Conservation (phyloP, 129 eudicot species). For the Gnaphalium uliginosum region DNA sequence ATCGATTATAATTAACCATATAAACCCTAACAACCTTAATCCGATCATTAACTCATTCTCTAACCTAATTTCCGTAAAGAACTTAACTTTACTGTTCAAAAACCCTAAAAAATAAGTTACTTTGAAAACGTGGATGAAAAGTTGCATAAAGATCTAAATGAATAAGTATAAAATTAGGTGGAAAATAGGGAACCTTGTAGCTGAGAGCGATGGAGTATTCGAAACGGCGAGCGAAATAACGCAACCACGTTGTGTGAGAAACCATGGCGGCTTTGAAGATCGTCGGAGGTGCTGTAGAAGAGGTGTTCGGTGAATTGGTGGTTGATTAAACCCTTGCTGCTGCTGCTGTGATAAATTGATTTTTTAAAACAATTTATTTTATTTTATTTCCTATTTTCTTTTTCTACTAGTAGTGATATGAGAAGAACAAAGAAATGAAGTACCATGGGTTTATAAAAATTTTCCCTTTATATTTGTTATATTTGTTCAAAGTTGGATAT, state of each 20-base stretch:
- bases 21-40: constrained; percentile 21
- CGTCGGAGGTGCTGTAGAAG: constrained; percentile 16
- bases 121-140: neutral
- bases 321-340: constrained; percentile 29
- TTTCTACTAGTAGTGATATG: neutral
- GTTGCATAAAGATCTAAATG: constrained; percentile 15
- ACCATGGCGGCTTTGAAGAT: constrained; percentile 48
- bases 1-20: constrained; percentile 4
- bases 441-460: neutral
- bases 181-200: constrained; percentile 37
- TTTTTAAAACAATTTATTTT: constrained; percentile 2
- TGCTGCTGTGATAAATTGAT: neutral
- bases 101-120: neutral
- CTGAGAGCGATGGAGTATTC: constrained; percentile 56
- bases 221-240: constrained; percentile 53
- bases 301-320: constrained; percentile 18
- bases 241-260: constrained; percentile 57
- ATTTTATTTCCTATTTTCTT: no score
- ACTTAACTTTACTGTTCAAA: neutral
- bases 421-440: neutral
- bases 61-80: neutral
- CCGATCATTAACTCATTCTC: neutral
- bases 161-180: neutral
- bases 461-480: no score
- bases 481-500: no score